A percentile compares a stretch with the other conserved stretches of the same genome.
Evolutionary conservation across 1,284 basidiomycete species (phyloP).

Genomic region (Puccinia horiana): DNA sequence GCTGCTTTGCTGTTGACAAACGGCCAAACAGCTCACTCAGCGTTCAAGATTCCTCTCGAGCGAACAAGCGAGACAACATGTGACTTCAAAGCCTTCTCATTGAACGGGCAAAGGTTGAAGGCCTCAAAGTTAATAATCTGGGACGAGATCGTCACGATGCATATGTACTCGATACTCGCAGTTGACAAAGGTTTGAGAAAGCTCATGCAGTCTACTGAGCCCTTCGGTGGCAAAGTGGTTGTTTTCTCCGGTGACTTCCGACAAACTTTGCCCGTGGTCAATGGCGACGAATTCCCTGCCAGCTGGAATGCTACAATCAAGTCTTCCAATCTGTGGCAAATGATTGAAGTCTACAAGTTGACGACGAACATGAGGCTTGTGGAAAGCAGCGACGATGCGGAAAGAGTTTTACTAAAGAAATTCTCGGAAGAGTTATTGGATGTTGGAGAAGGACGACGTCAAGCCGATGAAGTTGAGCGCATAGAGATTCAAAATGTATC

Average conservation of each 20-base stretch:
- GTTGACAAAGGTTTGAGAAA: background rate
- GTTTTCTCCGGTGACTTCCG: conserved; percentile 19
- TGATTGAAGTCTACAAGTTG: background rate
- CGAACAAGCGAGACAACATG: conserved; percentile 57
- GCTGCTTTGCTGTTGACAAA: conserved; percentile 61
- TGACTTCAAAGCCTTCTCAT: background rate
- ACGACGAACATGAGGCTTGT: background rate
- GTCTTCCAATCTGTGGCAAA: background rate
- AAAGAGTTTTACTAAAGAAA: background rate
- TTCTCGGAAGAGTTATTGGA: background rate
- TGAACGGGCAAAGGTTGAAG: background rate
- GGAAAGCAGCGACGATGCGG: background rate
- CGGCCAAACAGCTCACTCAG: conserved; percentile 62
- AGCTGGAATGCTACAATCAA: background rate
- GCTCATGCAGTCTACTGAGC: background rate
- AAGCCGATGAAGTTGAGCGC: background rate
- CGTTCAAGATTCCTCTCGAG: conserved; percentile 61
- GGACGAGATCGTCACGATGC: conserved; percentile 1
- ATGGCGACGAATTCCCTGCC: background rate
- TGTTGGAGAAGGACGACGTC: background rate
- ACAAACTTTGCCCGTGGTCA: conserved; percentile 15
- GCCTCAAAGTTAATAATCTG: background rate
- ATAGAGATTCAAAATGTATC: background rate
- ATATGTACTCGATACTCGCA: background rate
- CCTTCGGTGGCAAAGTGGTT: background rate